Evolutionary conservation across 805 yeast species (phyloP).

Genomic region (Blastobotrys muscicola): DNA sequence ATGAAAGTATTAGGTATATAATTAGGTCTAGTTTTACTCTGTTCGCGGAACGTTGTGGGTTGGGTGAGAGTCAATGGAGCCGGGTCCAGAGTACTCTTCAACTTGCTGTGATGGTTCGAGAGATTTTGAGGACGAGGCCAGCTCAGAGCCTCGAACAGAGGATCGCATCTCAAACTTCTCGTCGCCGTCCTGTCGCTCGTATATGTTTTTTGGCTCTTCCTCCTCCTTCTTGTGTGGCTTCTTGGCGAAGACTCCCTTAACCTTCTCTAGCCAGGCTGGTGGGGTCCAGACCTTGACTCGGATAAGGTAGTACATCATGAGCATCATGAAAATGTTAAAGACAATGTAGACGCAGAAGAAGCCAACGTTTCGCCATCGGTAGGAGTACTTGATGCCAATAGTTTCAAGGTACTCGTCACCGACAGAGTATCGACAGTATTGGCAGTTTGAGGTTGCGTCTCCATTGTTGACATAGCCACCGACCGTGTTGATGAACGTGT

Average conservation of each 20-base stretch:
- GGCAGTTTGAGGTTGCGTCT: constrained; percentile 34
- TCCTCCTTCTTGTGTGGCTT: background rate
- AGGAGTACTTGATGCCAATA: constrained; percentile 35
- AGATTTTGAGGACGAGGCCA: no score
- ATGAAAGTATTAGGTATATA: no score
- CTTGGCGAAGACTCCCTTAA: background rate
- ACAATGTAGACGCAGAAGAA: constrained; percentile 46
- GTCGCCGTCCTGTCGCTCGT: constrained; percentile 10
- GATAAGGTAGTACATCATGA: constrained; percentile 25
- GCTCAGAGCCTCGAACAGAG: no score
- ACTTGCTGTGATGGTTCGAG: no score
- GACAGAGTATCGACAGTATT: constrained; percentile 31
- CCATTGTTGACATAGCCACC: constrained; percentile 54
- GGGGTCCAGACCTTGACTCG: constrained; percentile 15
- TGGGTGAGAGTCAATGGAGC: no score
- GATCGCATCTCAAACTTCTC: constrained; percentile 1
- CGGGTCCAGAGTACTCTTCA: no score
- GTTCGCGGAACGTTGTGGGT: no score
- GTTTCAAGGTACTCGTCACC: constrained; percentile 37
- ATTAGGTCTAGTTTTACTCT: no score
- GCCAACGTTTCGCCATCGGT: constrained; percentile 62
- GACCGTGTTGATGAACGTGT: constrained; percentile 31
- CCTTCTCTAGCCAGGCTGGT: constrained; percentile 5
- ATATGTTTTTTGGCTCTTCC: constrained; percentile 6
- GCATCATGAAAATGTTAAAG: constrained; percentile 38